Evolutionary conservation across 768 basidiomycete species (phyloP).

Genomic region (Paxillus involutus): DNA sequence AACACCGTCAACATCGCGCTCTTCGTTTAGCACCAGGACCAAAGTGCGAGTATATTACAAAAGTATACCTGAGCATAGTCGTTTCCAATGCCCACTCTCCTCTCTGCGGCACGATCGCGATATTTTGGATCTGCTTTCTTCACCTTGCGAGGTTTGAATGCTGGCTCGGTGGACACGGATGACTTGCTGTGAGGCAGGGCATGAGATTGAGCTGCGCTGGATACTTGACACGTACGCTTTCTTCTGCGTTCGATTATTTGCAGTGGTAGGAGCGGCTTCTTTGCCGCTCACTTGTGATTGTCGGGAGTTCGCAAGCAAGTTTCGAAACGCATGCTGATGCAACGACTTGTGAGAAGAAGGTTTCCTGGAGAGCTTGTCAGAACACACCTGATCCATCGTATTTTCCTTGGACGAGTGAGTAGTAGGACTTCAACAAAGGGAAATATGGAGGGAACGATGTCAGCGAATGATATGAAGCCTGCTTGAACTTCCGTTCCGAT

Average conservation of each 20-base stretch:
- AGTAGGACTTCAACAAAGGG: background rate
- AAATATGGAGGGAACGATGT: background rate
- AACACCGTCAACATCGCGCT: background rate
- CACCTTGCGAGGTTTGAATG: constrained; percentile 81
- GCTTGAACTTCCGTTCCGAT: background rate
- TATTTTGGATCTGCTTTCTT: constrained; percentile 62
- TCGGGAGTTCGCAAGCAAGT: constrained; percentile 42
- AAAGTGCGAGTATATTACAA: background rate
- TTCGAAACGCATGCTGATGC: constrained; percentile 59
- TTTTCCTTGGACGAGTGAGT: background rate
- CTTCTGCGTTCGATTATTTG: constrained; percentile 9
- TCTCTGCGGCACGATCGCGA: constrained; percentile 75
- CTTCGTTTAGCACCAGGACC: background rate
- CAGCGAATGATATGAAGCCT: background rate
- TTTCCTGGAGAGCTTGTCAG: background rate
- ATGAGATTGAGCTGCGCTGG: background rate
- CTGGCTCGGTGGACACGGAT: constrained; percentile 52
- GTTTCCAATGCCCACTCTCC: constrained; percentile 61
- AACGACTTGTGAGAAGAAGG: background rate
- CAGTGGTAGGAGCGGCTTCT: background rate
- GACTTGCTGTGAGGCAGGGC: constrained; percentile 39
- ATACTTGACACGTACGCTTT: constrained; percentile 13
- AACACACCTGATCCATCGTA: constrained; percentile 30
- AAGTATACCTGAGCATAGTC: constrained; percentile 69
- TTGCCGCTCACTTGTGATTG: constrained; percentile 13